These are phyloP conservation scores for Fraxinus baroniana DNA, from an alignment of 305 asterid species.

Conservation along the genomic window DNA sequence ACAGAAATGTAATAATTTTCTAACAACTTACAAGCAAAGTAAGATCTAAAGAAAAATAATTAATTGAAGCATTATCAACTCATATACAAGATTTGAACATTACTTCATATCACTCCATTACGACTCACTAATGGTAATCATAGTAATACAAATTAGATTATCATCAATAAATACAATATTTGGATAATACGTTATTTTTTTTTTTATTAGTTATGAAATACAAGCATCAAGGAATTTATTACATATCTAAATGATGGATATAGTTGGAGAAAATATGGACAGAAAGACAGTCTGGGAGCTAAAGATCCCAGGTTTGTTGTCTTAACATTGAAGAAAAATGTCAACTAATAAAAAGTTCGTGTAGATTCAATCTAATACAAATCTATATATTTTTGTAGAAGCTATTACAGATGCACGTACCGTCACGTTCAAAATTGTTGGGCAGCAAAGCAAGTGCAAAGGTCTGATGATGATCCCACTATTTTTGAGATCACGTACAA, in stretches of 20 bases:
- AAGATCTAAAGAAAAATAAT: neutral
- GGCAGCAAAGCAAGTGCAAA: conserved; percentile 83
- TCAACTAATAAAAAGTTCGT: neutral
- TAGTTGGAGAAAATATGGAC: conserved; percentile 94
- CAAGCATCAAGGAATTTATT: too few species aligned
- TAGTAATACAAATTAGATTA: neutral
- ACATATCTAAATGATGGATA: conserved; percentile 69
- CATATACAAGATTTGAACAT: neutral
- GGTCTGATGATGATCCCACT: conserved; percentile 78
- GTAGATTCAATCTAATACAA: neutral
- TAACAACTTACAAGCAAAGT: conserved; percentile 13
- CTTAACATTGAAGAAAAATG: neutral
- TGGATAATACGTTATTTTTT: too few species aligned
- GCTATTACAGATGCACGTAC: conserved; percentile 88
- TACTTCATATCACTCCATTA: neutral
- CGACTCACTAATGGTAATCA: neutral
- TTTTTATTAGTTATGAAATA: too few species aligned
- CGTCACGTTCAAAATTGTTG: conserved; percentile 52
- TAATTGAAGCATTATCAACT: neutral
- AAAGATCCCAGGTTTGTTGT: conserved; percentile 68
- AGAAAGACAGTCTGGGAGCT: conserved; percentile 90
- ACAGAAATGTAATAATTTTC: neutral
- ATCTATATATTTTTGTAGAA: conserved; percentile 45
- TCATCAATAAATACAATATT: neutral
- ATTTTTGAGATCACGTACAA: conserved; percentile 71